These are phyloP conservation scores for Penicillium sp. DNA, from an alignment of 2,329 filamentous ascomycete species.

Conservation along the genomic window DNA sequence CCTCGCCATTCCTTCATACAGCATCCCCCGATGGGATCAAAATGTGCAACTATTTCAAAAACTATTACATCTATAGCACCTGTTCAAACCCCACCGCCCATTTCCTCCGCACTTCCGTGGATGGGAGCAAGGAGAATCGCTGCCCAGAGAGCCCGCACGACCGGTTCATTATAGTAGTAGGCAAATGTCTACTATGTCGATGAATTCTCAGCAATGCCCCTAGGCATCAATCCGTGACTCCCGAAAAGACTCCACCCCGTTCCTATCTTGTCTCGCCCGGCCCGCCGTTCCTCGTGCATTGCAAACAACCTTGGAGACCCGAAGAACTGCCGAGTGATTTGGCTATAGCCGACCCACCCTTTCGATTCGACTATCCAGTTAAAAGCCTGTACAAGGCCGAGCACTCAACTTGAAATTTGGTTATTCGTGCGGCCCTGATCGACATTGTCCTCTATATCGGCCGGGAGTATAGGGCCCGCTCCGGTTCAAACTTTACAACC, in stretches of 20 bases:
- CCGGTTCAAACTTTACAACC: conserved; percentile 11
- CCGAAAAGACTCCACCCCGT: conserved; percentile 1
- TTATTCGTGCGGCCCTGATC: conserved; percentile 13
- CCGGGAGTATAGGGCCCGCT: conserved; percentile 1
- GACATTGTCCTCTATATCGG: conserved; percentile 8
- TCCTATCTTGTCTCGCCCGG: not conserved
- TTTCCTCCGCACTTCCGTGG: conserved; percentile 65
- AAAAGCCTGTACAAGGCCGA: conserved; percentile 6
- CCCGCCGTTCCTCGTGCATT: conserved; percentile 4
- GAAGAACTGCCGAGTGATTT: conserved; percentile 13
- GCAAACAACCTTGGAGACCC: not conserved
- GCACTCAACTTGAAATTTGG: conserved; percentile 6
- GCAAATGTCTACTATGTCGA: conserved; percentile 55
- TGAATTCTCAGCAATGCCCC: conserved; percentile 1
- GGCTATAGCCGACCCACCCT: conserved; percentile 11
- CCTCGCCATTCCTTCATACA: not conserved
- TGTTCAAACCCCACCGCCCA: conserved; percentile 66
- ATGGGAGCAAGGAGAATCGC: conserved; percentile 57
- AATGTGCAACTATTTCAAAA: conserved; percentile 63
- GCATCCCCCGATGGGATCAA: conserved; percentile 19
- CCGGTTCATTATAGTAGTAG: conserved; percentile 66
- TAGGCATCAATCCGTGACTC: not conserved
- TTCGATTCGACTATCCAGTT: conserved; percentile 2
- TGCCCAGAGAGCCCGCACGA: conserved; percentile 66
- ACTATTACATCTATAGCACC: conserved; percentile 71